Conservation (phyloP, 2,329 filamentous ascomycete species). For the Zymoseptoria ardabiliae region DNA sequence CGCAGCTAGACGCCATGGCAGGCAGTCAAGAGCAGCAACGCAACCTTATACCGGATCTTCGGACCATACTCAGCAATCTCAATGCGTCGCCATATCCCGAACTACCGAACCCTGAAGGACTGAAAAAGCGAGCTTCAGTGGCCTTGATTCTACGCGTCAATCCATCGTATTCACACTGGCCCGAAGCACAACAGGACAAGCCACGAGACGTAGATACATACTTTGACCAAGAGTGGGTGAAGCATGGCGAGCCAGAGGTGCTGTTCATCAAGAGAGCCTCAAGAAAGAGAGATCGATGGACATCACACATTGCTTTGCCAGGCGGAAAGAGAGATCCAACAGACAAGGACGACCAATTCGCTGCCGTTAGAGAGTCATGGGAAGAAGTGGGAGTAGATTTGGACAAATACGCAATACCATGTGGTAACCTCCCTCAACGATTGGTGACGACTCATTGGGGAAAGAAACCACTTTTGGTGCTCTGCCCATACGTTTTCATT, state of each 20-base stretch:
- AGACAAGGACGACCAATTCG: conserved; percentile 55
- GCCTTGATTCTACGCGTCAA: conserved; percentile 58
- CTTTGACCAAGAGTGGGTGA: conserved; percentile 59
- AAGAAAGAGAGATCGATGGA: conserved; percentile 60
- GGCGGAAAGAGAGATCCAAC: conserved; percentile 60
- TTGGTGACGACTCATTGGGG: conserved; percentile 62
- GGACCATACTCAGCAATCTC: conserved; percentile 37
- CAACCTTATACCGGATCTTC: conserved; percentile 33
- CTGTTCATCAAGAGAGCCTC: conserved; percentile 64
- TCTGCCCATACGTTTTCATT: conserved; percentile 62
- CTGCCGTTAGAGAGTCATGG: conserved; percentile 55
- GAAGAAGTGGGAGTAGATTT: conserved; percentile 61
- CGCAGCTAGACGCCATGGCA: conserved; percentile 3
- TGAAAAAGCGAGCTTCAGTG: conserved; percentile 57
- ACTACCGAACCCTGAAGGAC: conserved; percentile 42
- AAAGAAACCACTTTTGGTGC: conserved; percentile 56
- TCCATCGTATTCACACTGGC: conserved; percentile 50
- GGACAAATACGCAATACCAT: conserved; percentile 32
- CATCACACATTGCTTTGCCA: conserved; percentile 60
- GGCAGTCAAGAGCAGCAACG: conserved; percentile 1
- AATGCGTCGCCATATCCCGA: conserved; percentile 42
- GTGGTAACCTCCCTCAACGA: conserved; percentile 59
- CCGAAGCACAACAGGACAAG: conserved; percentile 30
- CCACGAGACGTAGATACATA: conserved; percentile 33
- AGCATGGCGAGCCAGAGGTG: conserved; percentile 59